Percentiles rank a stretch among this genome's conserved stretches.
Conservation (phyloP, 2,329 filamentous ascomycete species). For the Colletotrichum lindemuthianum region DNA sequence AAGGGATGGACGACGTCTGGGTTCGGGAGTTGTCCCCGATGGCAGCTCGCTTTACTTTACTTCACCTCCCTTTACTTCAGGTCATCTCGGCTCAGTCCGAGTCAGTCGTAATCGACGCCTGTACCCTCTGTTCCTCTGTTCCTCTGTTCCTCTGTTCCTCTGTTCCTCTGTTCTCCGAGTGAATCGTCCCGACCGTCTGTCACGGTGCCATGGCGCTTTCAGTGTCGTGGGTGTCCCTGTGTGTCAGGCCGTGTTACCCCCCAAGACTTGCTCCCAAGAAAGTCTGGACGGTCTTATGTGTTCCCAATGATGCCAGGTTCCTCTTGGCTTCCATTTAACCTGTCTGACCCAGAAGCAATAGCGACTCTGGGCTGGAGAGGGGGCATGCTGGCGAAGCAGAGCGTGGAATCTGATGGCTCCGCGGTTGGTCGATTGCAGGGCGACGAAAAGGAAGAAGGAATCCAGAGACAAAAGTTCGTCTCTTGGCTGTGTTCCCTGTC, state of each 20-base stretch:
- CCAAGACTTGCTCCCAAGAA: background rate
- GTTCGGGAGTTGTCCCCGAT: too few relatives aligned
- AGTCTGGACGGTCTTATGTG: constrained; percentile 2
- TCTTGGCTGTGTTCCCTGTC: constrained; percentile 15
- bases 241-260: constrained; percentile 4
- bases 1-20: too few relatives aligned
- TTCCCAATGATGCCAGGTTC: background rate
- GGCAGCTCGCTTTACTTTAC: too few relatives aligned
- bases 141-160: too few relatives aligned
- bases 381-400: constrained; percentile 6
- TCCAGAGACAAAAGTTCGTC: constrained; percentile 15
- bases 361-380: background rate
- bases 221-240: constrained; percentile 1
- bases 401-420: background rate
- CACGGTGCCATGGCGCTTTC: too few relatives aligned
- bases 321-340: constrained; percentile 4
- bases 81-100: too few relatives aligned
- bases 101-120: too few relatives aligned
- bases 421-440: constrained; percentile 17
- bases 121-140: too few relatives aligned
- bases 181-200: too few relatives aligned
- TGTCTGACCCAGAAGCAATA: background rate
- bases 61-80: too few relatives aligned
- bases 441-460: constrained; percentile 1
- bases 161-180: too few relatives aligned